Conservation (phyloP, 2,329 filamentous ascomycete genomes). For the Botrytis elliptica region DNA sequence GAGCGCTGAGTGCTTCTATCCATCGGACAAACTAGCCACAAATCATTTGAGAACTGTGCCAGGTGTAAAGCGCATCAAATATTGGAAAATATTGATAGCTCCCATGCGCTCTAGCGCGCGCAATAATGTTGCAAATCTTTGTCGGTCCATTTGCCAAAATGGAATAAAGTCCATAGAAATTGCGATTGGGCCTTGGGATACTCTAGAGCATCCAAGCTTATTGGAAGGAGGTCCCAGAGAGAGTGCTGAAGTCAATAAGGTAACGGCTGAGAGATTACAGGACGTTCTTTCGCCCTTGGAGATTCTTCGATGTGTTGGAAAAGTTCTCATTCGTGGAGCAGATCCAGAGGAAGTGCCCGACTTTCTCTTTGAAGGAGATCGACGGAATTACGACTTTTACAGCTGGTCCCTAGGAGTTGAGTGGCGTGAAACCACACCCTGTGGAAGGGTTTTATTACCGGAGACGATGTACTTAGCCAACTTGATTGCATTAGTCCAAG, state of each 20-base stretch:
- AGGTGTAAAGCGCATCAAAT: not conserved
- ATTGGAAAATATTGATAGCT: not conserved
- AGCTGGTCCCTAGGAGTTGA: accelerated
- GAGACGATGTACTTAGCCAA: not conserved
- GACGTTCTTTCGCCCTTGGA: not conserved
- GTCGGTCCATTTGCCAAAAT: not conserved
- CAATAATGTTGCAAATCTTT: not conserved
- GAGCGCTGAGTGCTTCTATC: not conserved
- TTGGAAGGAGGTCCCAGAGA: too few relatives aligned
- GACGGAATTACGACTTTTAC: accelerated
- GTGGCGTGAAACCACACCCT: too few relatives aligned
- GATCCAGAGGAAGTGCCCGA: not conserved
- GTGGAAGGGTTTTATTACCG: not conserved
- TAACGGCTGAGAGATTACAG: not conserved
- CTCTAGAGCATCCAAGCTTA: too few relatives aligned
- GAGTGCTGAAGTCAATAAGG: accelerated
- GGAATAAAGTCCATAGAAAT: not conserved
- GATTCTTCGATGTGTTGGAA: not conserved
- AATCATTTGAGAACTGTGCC: not conserved
- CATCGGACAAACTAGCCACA: not conserved
- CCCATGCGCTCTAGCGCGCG: not conserved
- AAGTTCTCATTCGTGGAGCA: not conserved
- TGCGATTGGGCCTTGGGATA: not conserved
- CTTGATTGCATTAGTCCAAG: not conserved
- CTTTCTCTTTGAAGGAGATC: not conserved